Evolutionary conservation across 2,329 filamentous ascomycete species (phyloP), one percentile per base, ranked within the genome.

Genomic region (Fusarium robinianum): DNA sequence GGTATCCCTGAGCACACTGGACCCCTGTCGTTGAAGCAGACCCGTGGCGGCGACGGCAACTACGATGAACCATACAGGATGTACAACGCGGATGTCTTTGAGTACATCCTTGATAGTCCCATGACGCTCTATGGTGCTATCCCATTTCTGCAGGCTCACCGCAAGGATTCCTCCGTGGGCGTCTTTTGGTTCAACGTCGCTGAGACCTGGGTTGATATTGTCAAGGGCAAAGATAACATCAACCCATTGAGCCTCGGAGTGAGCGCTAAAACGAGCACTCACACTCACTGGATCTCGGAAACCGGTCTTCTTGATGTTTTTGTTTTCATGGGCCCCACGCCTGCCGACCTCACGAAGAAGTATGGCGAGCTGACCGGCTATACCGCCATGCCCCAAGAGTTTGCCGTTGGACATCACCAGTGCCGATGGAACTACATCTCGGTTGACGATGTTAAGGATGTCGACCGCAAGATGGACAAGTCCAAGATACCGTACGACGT

Each of bases 111-210:
- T 60, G 88, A 97, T 69, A 97, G 90, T 68, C 91, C 94, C 1
- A 99, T 99, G 94, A 97, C 94, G 1, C 78, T 99, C 2, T 99
- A 99, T 63, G 94, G 94, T n/a, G 77, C 90, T 6, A 97, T 99
- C 58, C 94, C 94, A 3, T 88, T 97, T 64, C 95, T 99, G 90
- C 94, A 97, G 69, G 94, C 94, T 12, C 92, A 99, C 65, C 87
- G 87, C 61, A 95, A 92, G 67, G 87, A 86, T 62, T 97, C 92
- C 0, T 94, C 90, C 1, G 92, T 97, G 19, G 94, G 90, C 51
- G 85, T 99, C 10, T 96, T 99, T 70, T 99, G 94, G 94, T 79
- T 99, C 42, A 99, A 96, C 65, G 90, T 84, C 36, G 94, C 94
- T 3, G 94, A 99, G 73, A 97, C 92, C 1, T 99, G 94, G 94